Conservation (phyloP, 2,329 filamentous ascomycete genomes). For the Colletotrichum chlorophyti region DNA sequence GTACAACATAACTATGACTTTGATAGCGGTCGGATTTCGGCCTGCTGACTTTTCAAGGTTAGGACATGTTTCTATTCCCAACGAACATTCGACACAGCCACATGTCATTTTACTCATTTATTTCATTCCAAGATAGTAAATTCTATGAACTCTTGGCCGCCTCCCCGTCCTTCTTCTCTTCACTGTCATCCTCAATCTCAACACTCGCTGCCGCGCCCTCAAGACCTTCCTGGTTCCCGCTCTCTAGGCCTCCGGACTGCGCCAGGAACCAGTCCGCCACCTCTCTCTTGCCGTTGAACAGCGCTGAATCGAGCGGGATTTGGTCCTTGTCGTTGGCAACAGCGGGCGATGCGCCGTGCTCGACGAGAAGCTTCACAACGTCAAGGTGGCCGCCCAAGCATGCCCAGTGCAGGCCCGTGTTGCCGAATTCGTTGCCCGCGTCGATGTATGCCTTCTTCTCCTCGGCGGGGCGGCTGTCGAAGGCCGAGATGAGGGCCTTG, state of each 20-base stretch:
- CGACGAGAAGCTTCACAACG: conserved; percentile 78
- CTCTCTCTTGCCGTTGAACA: conserved; percentile 71
- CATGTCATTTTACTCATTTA: conserved; percentile 8
- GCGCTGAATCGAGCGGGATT: conserved; percentile 77
- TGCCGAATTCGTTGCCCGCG: conserved; percentile 79
- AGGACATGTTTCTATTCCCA: too few species aligned
- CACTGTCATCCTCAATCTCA: conserved; percentile 44
- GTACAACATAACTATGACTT: too few species aligned
- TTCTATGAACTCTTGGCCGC: conserved; percentile 13
- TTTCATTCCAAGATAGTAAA: not conserved
- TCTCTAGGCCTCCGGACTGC: conserved; percentile 55
- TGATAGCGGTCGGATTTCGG: too few species aligned
- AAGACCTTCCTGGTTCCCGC: conserved; percentile 53
- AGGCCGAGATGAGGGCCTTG: conserved; percentile 48
- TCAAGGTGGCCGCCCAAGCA: conserved; percentile 87
- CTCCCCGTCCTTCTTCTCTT: conserved; percentile 32
- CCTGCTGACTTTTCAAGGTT: too few species aligned
- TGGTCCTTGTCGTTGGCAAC: conserved; percentile 85
- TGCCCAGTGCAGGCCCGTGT: conserved; percentile 94
- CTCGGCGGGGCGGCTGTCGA: conserved; percentile 44
- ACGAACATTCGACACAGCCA: not conserved
- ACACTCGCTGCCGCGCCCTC: conserved; percentile 43
- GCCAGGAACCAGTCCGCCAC: conserved; percentile 68
- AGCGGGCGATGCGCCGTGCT: conserved; percentile 77
- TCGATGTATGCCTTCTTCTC: conserved; percentile 66